phyloP scores from a whole-genome alignment of 2,329 filamentous ascomycete genomes.

The Exophiala calicioides region DNA sequence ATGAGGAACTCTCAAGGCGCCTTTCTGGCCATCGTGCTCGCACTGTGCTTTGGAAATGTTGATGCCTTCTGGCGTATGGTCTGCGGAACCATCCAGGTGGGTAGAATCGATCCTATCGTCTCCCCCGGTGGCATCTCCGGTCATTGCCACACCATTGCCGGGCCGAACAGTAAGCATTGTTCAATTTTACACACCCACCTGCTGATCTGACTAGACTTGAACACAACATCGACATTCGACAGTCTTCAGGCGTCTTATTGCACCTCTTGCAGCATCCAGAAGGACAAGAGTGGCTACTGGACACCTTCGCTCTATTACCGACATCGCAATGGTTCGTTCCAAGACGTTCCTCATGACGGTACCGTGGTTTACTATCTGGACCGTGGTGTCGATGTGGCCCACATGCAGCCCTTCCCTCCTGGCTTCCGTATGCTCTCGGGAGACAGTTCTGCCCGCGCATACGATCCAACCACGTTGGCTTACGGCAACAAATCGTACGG shows the following conservation, averaged over 20 bases:
- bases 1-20: slow-evolving; percentile 23
- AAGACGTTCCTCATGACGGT: slow-evolving; percentile 51
- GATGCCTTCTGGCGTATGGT: slow-evolving; percentile 87
- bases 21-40: slow-evolving; percentile 23
- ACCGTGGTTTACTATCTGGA: slow-evolving; percentile 38
- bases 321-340: slow-evolving; percentile 58
- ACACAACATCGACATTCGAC: slow-evolving; percentile 55
- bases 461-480: slow-evolving; percentile 21
- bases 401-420: slow-evolving; percentile 70
- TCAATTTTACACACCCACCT: neutral
- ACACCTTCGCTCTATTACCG: slow-evolving; percentile 76
- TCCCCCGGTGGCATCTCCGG: slow-evolving; percentile 58
- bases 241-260: slow-evolving; percentile 65
- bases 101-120: slow-evolving; percentile 76
- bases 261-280: slow-evolving; percentile 75
- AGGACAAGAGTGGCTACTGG: slow-evolving; percentile 89
- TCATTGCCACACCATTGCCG: slow-evolving; percentile 75
- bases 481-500: slow-evolving; percentile 21
- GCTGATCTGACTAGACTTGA: slow-evolving; percentile 51
- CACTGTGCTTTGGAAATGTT: slow-evolving; percentile 34
- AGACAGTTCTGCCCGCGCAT: slow-evolving; percentile 47
- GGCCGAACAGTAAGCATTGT: slow-evolving; percentile 67
- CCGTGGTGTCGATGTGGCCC: slow-evolving; percentile 45
- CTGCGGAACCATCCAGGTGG: slow-evolving; percentile 68
- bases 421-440: slow-evolving; percentile 83